These are phyloP conservation scores for Calonectria crousiana DNA, from an alignment of 2,329 filamentous ascomycete genomes.

Conservation along the genomic window DNA sequence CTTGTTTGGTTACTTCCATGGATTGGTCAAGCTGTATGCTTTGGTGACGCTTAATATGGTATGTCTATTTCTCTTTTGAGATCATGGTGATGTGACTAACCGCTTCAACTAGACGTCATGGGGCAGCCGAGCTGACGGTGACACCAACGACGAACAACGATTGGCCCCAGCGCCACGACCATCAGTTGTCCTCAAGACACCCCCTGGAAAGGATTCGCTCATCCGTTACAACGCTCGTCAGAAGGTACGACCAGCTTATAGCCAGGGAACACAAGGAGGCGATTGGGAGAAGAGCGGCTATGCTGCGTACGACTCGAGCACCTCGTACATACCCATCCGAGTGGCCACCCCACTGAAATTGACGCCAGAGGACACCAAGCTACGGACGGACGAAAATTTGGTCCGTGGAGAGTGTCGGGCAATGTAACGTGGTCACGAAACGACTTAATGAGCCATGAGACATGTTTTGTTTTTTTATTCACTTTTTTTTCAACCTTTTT, in stretches of 20 bases:
- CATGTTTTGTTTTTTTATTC: slow-evolving; percentile 38
- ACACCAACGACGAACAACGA: slow-evolving; percentile 82
- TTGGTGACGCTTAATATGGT: slow-evolving; percentile 86
- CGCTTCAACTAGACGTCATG: slow-evolving; percentile 79
- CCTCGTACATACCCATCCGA: slow-evolving; percentile 49
- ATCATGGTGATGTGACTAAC: slow-evolving; percentile 24
- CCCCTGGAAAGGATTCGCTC: slow-evolving; percentile 57
- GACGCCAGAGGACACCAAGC: slow-evolving; percentile 35
- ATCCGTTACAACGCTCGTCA: slow-evolving; percentile 61
- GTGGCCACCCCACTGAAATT: slow-evolving; percentile 41
- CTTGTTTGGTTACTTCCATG: slow-evolving; percentile 92
- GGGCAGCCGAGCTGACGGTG: slow-evolving; percentile 93
- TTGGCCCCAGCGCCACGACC: slow-evolving; percentile 65
- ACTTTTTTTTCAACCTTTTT: slow-evolving; percentile 8
- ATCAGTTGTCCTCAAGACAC: slow-evolving; percentile 57
- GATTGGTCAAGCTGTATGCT: slow-evolving; percentile 91
- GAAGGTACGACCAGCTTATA: slow-evolving; percentile 50
- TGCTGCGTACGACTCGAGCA: slow-evolving; percentile 52
- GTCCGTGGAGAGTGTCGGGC: slow-evolving; percentile 36
- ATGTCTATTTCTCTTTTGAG: slow-evolving; percentile 55
- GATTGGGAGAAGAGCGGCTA: slow-evolving; percentile 49
- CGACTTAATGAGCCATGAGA: slow-evolving; percentile 46
- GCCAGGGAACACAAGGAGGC: slow-evolving; percentile 34
- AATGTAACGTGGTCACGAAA: slow-evolving; percentile 40
- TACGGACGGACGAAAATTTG: slow-evolving; percentile 39